phyloP scores from a whole-genome alignment of 495 filamentous ascomycete species.

The Staphylotrichum tortipilum region DNA sequence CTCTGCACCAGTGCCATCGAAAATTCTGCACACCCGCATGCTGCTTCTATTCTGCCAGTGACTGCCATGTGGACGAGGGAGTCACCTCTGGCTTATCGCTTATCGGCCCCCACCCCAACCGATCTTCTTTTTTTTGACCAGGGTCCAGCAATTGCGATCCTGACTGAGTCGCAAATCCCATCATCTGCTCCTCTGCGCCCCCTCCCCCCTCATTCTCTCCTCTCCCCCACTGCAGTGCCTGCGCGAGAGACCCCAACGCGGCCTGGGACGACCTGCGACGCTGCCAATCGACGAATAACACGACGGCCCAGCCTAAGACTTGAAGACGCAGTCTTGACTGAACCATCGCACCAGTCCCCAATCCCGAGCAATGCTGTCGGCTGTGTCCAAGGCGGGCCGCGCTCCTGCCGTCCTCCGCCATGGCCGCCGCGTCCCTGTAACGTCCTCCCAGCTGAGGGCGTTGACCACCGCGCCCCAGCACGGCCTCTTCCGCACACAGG shows the following conservation, averaged over 20 bases:
- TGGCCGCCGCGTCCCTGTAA: conserved; percentile 37
- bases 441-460: conserved; percentile 25
- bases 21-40: conserved; percentile 9
- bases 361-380: conserved; percentile 27
- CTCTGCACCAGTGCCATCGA: not conserved
- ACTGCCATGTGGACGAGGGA: conserved; percentile 5
- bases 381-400: conserved; percentile 38
- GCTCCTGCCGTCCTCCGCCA: conserved; percentile 42
- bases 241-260: not conserved
- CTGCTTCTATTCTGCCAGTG: conserved; percentile 2
- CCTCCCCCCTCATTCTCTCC: too few relatives aligned
- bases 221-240: conserved; percentile 6
- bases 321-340: conserved; percentile 1
- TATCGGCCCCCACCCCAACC: conserved; percentile 22
- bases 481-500: conserved; percentile 25
- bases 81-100: conserved; percentile 25
- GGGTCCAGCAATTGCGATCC: conserved; percentile 7
- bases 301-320: conserved; percentile 9
- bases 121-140: conserved; percentile 14
- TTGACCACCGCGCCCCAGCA: conserved; percentile 28
- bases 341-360: conserved; percentile 1
- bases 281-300: conserved; percentile 17
- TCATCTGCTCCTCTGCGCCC: too few relatives aligned
- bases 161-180: conserved; percentile 8
- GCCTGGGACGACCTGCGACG: conserved; percentile 13